Percentiles rank a stretch among this genome's conserved stretches.
These are phyloP conservation scores for Nephelium lappaceum DNA, from an alignment of 345 rosid species.

Conservation along the genomic window DNA sequence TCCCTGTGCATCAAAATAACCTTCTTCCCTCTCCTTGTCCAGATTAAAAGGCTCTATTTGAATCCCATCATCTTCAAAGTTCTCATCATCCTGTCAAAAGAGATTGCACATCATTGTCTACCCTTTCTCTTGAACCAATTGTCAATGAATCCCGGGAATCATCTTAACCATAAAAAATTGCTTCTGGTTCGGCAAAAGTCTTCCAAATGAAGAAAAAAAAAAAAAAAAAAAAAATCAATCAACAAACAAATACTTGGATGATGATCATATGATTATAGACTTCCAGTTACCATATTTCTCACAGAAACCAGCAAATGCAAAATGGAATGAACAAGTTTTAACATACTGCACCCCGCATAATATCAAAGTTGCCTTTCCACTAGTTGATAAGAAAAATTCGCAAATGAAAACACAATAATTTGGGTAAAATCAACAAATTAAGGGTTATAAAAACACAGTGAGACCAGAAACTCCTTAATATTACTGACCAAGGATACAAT, in stretches of 20 bases:
- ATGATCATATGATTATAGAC: not conserved
- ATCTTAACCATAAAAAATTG: constrained; percentile 18
- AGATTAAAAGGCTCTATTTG: constrained; percentile 94
- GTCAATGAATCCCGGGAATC: constrained; percentile 17
- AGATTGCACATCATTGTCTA: constrained; percentile 33
- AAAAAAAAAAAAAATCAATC: not conserved
- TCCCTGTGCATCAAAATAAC: constrained; percentile 88
- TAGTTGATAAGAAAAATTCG: not conserved
- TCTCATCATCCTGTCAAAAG: constrained; percentile 67
- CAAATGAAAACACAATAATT: not conserved
- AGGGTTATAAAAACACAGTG: not conserved
- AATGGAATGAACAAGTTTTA: not conserved
- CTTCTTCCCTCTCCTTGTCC: constrained; percentile 91
- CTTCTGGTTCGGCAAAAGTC: constrained; percentile 14
- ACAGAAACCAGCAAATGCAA: not conserved
- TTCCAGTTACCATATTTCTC: not conserved
- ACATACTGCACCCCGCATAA: not conserved
- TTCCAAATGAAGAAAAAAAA: constrained; percentile 6
- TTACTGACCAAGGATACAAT: not conserved
- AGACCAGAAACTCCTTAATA: not conserved
- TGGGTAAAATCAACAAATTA: not conserved
- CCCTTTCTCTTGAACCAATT: constrained; percentile 23
- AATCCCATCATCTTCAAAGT: constrained; percentile 84
- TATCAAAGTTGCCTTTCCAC: not conserved
- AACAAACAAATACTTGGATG: not conserved